A percentile compares a stretch with the other conserved stretches of the same genome.
phyloP scores from a whole-genome alignment of 495 filamentous ascomycete genomes.

The Hypoxylon lienhwacheense region DNA sequence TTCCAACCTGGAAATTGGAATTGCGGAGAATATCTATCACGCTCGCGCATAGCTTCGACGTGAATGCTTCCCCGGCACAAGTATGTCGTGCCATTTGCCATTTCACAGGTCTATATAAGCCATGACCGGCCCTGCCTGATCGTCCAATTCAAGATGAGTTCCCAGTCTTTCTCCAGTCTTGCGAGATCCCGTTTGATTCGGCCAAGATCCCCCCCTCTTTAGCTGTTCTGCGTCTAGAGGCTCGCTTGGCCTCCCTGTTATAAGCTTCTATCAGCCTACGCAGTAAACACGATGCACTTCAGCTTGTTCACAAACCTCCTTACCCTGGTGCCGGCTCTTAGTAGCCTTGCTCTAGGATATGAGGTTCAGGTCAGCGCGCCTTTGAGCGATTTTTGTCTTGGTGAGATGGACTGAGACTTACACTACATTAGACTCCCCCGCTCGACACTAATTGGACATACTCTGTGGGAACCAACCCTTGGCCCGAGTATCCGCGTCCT shows the following conservation, averaged over 20 bases:
- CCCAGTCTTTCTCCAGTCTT: constrained; percentile 16
- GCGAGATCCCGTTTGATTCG: constrained; percentile 7
- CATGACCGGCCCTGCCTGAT: constrained; percentile 3
- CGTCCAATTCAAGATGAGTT: neutral
- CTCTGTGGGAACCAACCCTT: constrained; percentile 62
- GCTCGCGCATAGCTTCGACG: constrained; percentile 26
- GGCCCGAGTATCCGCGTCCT: constrained; percentile 69
- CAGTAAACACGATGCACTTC: constrained; percentile 22
- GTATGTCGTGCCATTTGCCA: constrained; percentile 11
- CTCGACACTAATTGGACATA: constrained; percentile 66
- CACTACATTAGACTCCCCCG: constrained; percentile 41
- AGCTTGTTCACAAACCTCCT: constrained; percentile 19
- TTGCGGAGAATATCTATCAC: constrained; percentile 33
- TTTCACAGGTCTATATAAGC: constrained; percentile 25
- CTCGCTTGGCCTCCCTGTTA: constrained; percentile 1
- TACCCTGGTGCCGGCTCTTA: constrained; percentile 16
- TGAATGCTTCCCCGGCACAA: constrained; percentile 12
- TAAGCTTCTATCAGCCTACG: constrained; percentile 8
- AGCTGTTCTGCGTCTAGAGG: constrained; percentile 6
- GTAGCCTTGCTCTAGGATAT: constrained; percentile 35
- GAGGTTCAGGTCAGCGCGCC: constrained; percentile 34
- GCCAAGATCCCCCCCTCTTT: neutral
- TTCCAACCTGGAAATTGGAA: constrained; percentile 28
- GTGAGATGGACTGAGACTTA: constrained; percentile 9
- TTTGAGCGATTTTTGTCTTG: neutral